phyloP scores from a whole-genome alignment of 768 basidiomycete species.

The Pluteus cervinus region DNA sequence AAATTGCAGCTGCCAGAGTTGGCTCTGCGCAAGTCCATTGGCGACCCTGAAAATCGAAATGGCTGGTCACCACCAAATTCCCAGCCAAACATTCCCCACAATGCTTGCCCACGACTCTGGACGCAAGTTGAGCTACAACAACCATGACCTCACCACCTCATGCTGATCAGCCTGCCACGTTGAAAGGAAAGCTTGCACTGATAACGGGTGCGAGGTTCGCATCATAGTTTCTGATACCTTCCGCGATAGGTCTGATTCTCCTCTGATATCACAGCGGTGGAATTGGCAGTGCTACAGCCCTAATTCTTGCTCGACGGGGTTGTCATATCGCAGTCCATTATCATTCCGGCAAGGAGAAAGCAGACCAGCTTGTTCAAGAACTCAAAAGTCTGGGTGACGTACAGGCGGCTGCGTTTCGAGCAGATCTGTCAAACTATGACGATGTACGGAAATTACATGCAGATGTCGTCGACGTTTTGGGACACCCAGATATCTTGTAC shows the following conservation, averaged over 20 bases:
- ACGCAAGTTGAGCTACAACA: too few species aligned
- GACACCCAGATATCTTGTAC: constrained; percentile 45
- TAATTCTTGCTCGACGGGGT: constrained; percentile 37
- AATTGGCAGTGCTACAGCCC: constrained; percentile 45
- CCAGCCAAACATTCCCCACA: too few species aligned
- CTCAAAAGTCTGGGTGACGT: constrained; percentile 25
- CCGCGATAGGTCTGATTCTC: constrained; percentile 1
- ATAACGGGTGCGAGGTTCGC: constrained; percentile 18
- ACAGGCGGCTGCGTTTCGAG: constrained; percentile 38
- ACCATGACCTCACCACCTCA: too few species aligned
- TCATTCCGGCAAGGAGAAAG: constrained; percentile 28
- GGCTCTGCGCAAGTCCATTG: too few species aligned
- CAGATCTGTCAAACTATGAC: constrained; percentile 41
- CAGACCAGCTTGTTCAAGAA: constrained; percentile 32
- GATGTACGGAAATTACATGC: constrained; percentile 35
- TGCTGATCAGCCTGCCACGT: constrained; percentile 5
- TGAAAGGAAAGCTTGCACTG: constrained; percentile 18
- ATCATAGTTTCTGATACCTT: constrained; percentile 12
- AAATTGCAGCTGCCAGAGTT: too few species aligned
- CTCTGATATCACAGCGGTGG: constrained; percentile 33
- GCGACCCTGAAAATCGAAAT: too few species aligned
- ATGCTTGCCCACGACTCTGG: too few species aligned
- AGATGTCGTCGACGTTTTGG: constrained; percentile 35
- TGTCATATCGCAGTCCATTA: constrained; percentile 49
- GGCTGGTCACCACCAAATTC: too few species aligned